These are phyloP conservation scores for Eruca vesicaria DNA, from an alignment of 441 rosid genomes.

Conservation along the genomic window DNA sequence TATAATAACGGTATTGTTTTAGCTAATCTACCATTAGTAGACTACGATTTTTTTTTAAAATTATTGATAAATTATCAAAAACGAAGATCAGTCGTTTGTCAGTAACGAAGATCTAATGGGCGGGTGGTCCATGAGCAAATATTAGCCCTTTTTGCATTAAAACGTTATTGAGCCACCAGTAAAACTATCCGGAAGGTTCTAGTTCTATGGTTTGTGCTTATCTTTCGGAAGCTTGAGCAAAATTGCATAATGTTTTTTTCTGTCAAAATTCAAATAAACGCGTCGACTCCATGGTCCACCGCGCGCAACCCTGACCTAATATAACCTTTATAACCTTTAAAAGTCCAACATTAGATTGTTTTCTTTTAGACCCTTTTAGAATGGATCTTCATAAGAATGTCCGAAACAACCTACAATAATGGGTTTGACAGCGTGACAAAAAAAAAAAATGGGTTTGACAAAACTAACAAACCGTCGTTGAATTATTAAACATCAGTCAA, in stretches of 20 bases:
- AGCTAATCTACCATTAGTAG: neutral
- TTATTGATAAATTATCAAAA: neutral
- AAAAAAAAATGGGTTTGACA: neutral
- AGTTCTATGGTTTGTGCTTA: neutral
- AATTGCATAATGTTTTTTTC: neutral
- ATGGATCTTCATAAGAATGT: neutral
- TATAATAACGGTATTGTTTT: neutral
- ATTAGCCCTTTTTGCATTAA: neutral
- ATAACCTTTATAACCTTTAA: neutral
- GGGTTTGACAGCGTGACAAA: neutral
- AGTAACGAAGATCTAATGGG: neutral
- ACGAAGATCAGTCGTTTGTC: neutral
- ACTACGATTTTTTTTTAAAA: neutral
- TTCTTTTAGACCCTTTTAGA: neutral
- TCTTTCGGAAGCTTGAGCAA: neutral
- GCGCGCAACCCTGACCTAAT: neutral
- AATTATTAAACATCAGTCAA: neutral
- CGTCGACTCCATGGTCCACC: neutral
- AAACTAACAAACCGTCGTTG: neutral
- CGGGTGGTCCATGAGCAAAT: neutral
- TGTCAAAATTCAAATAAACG: neutral
- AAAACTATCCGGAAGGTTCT: neutral
- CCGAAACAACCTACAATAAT: neutral
- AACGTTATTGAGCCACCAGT: neutral
- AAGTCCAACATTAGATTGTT: neutral